Evolutionary conservation across 164 flowering plant genomes (phyloP).

Genomic region (Sextonia rubra): DNA sequence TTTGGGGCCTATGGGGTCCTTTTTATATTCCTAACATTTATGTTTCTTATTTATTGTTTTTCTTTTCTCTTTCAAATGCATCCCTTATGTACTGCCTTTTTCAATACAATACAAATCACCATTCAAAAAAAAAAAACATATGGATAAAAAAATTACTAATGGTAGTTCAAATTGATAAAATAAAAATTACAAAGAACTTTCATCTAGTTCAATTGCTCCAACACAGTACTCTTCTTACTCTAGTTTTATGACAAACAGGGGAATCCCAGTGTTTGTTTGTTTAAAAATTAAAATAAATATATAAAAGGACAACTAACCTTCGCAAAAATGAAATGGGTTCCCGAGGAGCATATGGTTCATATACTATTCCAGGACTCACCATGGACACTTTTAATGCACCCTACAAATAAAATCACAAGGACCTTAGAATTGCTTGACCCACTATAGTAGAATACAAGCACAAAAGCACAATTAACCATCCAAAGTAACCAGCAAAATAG

Average conservation of each 20-base stretch:
- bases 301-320: slow-evolving; percentile 44
- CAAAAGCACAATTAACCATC: neutral
- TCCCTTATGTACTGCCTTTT: too few relatives aligned
- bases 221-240: neutral
- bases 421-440: neutral
- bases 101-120: too few relatives aligned
- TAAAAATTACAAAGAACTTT: neutral
- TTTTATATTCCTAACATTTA: too few relatives aligned
- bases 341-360: slow-evolving; percentile 88
- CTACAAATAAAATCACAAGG: slow-evolving; percentile 33
- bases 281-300: neutral
- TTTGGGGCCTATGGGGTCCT: too few relatives aligned
- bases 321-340: slow-evolving; percentile 63
- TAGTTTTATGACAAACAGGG: neutral
- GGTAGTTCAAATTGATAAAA: too few relatives aligned
- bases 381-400: slow-evolving; percentile 59
- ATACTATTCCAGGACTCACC: slow-evolving; percentile 82
- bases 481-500: neutral
- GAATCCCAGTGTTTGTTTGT: neutral
- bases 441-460: neutral
- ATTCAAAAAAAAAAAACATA: too few relatives aligned
- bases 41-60: too few relatives aligned
- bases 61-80: too few relatives aligned
- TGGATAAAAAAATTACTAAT: too few relatives aligned
- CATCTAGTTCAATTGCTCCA: neutral